Evolutionary conservation across 2,329 filamentous ascomycete species (phyloP), one percentile per base, ranked within the genome.

Genomic region (Ciborinia camelliae): DNA sequence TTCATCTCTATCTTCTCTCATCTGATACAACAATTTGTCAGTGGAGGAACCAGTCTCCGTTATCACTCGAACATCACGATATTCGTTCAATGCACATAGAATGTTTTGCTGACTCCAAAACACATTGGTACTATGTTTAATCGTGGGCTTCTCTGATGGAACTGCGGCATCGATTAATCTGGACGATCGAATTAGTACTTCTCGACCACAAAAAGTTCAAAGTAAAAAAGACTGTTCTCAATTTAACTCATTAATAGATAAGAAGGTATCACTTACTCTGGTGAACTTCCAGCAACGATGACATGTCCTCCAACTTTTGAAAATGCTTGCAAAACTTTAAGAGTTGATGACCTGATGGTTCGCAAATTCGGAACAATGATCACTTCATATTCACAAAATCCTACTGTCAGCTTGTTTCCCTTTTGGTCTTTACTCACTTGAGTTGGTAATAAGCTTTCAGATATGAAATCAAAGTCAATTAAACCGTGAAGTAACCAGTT

Each of bases 381-480:
- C 7, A 70, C 69, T 23, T 75, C 74, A 52, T 76, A 76, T n/a
- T 70, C 63, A 59, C 73, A 75, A 20, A 68, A 26, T 20, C 75
- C 75, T 43, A 76, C 71, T 12, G 62, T 51, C 5, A 76, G 55
- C 47, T 54, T 58, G 9, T 39, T 51, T 5, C 26, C 65, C 64
- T 45, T 43, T 58, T 26, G n/a, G 12, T 14, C 28, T 8, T 60
- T 65, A 69, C 20, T 43, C 2, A 60, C 37, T 50, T 74, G 73
- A 18, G 45, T 65, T 23, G 72, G 71, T 3, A 76, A 53, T 1
- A 76, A 68, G 48, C 70, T 74, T 64, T 76, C 75, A 1, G 72
- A 69, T 39, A 76, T 72, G 52, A 76, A 75, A 65, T 76, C 75
- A 57, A 76, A 76, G 61, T 76, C 75, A 9, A 75, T 67, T n/a